These are phyloP conservation scores for Cladorrhinum samala DNA, from an alignment of 495 filamentous ascomycete species.

Conservation along the genomic window DNA sequence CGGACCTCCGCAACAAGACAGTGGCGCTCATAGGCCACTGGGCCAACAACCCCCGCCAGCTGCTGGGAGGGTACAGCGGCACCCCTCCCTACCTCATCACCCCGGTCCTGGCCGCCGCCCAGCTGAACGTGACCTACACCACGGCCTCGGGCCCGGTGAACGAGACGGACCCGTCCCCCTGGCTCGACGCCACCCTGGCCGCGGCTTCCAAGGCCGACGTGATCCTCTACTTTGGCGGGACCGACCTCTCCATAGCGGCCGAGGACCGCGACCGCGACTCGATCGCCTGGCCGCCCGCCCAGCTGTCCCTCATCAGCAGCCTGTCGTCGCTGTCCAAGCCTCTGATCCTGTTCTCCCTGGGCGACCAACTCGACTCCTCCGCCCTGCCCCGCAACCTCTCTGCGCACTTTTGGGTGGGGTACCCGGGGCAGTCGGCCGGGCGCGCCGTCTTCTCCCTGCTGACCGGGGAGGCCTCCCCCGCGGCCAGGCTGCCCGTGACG, in stretches of 20 bases:
- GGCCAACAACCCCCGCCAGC: constrained; percentile 23
- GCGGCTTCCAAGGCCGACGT: constrained; percentile 32
- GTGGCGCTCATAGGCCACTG: constrained; percentile 34
- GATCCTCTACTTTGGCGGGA: constrained; percentile 39
- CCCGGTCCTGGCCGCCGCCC: constrained; percentile 28
- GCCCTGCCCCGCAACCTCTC: constrained; percentile 48
- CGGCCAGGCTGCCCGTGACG: constrained; percentile 56
- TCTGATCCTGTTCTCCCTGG: constrained; percentile 36
- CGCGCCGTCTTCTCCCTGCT: constrained; percentile 46
- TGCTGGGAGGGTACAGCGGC: constrained; percentile 37
- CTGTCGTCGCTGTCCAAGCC: constrained; percentile 32
- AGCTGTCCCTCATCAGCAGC: constrained; percentile 33
- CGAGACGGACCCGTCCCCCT: constrained; percentile 42
- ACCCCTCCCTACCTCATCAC: constrained; percentile 26
- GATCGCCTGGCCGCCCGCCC: constrained; percentile 36
- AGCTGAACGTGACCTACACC: constrained; percentile 20
- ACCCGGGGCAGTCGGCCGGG: constrained; percentile 52
- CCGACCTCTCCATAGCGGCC: constrained; percentile 31
- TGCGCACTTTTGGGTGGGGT: constrained; percentile 47
- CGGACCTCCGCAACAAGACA: constrained; percentile 12
- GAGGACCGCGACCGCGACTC: constrained; percentile 35
- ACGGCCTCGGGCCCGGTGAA: constrained; percentile 18
- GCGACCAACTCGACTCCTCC: constrained; percentile 51
- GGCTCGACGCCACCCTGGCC: constrained; percentile 41
- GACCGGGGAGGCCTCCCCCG: constrained; percentile 46